Base-by-base conservation (phyloP, 2,329 filamentous ascomycete genomes). In the Talaromyces atroroseus region DNA sequence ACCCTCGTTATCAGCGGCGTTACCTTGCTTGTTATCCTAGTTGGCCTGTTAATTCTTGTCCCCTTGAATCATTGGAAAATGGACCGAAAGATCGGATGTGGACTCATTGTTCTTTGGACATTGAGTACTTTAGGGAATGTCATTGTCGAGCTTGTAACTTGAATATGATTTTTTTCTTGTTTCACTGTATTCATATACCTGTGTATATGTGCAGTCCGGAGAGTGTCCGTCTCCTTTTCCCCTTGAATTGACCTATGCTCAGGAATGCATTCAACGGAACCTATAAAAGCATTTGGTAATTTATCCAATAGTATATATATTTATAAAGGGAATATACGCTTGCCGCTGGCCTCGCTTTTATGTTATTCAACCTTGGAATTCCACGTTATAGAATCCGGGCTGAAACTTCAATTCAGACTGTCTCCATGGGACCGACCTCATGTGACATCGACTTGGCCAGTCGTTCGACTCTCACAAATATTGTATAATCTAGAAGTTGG, bases 21-120 rank as follows among this genome's bases (percentile, higher is more conserved):
- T n/a, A 92, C 90, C 1, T 76, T 99, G 61, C 76, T 99, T 21
- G 68, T 91, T 26, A 96, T 90, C 1, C 77, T 99, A 18, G 73
- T 92, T 3, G 84, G 87, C 2, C 74, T 99, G 62, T 76, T 99
- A 59, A 80, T 95, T 26, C 79, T 85, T 1, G 90, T 99, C 53
- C 94, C 94, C 5, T 68, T 87, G 76, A 95, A 94, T 72, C 84
- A 85, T 61, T 96, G 92, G 92, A 77, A 87, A 42, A 86, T 96
- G 82, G 91, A 85, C 68, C 82, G 86, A 53, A 86, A 80, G 71
- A 90, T 99, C 63, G 94, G 94, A 14, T 89, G 84, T 80, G 83
- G 83, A 0, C 71, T 97, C 64, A 88, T 99, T 64, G 80, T 76
- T 10, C 72, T 97, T 18, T 99, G 94, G 94, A 78, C 75, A 12